Base-by-base conservation (phyloP, 805 yeast genomes). In the Monosporozyma servazzii region DNA sequence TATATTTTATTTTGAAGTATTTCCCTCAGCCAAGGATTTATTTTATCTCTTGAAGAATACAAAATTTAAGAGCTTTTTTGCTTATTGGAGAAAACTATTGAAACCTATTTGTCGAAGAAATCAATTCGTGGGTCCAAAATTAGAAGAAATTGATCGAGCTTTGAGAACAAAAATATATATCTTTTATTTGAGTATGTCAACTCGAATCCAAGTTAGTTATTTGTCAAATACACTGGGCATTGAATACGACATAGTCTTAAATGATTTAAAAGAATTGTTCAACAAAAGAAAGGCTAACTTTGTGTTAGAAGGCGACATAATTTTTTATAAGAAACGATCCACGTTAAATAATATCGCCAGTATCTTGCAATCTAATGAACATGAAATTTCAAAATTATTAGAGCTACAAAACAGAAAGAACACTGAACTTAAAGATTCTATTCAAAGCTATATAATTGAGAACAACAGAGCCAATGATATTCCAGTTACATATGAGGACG, bases 101-200 rank as follows among this genome's bases (percentile, higher is more conserved):
- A 52, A 53, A 27, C 29, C 48, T 5, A 42, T 48, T 9, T 62
- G 63, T 40, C 9, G 23, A 15, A 18, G 49, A 18, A 60, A 64
- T 49, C 23, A 51, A 7, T 56, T 65, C 27, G 48, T 66, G 10
- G 46, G 47, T 27, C 53, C 51, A 17, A 51, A 49, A 21, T 62
- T 67, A 67, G 40, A 39, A 3, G 49, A 41, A 10, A 58, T 60
- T 2, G 55, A 57, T 20, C 45, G 39, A 30, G 52, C 54, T 17
- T 58, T 65, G 60, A 55, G 65, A 42, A 49, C 56, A 37, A 66
- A 65, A 47, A 60, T 66, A 15, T 61, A 60, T 45, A 58, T 58
- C 30, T 63, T 66, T 45, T 65, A 66, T 51, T 44, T 66, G 49
- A 54, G 63, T 36, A 54, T 66, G 4, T 58, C 68, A 2, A 54